Percentiles rank a stretch among this genome's conserved stretches.
phyloP scores from a whole-genome alignment of 108 stramenopile species.

The Cyclotella kingstonii region DNA sequence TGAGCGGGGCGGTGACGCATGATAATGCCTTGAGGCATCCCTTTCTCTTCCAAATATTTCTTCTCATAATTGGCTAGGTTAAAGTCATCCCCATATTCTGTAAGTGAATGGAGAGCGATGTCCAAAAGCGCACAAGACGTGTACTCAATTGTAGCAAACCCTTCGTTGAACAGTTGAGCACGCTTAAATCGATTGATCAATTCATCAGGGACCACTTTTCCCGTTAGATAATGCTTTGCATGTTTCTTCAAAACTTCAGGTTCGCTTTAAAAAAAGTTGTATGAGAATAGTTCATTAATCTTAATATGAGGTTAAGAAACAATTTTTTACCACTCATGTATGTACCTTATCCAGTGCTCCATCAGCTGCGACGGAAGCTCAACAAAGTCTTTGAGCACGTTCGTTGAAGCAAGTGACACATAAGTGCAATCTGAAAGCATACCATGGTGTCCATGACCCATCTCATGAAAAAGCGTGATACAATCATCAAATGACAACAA shows the following conservation, averaged over 20 bases:
- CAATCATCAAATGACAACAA: constrained; percentile 68
- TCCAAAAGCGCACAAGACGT: constrained; percentile 77
- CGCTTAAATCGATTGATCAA: constrained; percentile 64
- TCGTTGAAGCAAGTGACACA: constrained; percentile 63
- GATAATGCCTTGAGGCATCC: constrained; percentile 79
- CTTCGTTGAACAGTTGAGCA: constrained; percentile 70
- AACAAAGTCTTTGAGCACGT: constrained; percentile 73
- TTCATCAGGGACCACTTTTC: constrained; percentile 66
- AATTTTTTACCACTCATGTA: not conserved
- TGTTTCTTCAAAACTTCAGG: constrained; percentile 61
- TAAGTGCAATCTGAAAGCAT: constrained; percentile 74
- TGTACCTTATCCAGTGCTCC: constrained; percentile 70
- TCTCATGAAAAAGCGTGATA: constrained; percentile 57
- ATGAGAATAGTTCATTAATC: not conserved
- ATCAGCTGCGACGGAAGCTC: constrained; percentile 78
- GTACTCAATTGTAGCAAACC: constrained; percentile 76
- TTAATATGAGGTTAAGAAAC: not conserved
- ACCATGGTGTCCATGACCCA: constrained; percentile 74
- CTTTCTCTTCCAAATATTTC: constrained; percentile 54
- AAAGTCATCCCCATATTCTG: constrained; percentile 68
- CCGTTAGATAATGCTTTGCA: constrained; percentile 64
- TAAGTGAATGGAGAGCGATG: constrained; percentile 65
- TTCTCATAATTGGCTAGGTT: constrained; percentile 67
- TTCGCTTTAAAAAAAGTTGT: too few relatives aligned
- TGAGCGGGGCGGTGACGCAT: constrained; percentile 80